phyloP scores from a whole-genome alignment of 2,329 filamentous ascomycete genomes.

The Aspergillus fumigatus region DNA sequence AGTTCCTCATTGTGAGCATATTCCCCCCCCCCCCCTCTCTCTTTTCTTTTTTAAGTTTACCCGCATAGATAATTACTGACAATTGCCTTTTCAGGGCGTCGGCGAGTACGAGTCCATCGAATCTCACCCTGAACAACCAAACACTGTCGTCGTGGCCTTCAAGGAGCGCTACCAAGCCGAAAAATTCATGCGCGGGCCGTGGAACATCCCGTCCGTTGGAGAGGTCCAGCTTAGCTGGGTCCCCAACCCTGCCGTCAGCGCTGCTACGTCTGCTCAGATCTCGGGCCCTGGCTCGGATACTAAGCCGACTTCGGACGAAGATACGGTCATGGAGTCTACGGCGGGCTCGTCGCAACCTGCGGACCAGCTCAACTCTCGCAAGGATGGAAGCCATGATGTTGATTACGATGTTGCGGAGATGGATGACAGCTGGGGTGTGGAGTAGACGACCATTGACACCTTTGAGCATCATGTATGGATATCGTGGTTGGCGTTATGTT shows the following conservation, averaged over 20 bases:
- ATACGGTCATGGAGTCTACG: constrained; percentile 29
- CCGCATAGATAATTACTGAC: constrained; percentile 14
- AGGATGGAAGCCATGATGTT: constrained; percentile 33
- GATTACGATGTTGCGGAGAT: constrained; percentile 51
- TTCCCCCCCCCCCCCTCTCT: too few relatives aligned
- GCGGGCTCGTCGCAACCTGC: constrained; percentile 10
- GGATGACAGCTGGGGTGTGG: constrained; percentile 41
- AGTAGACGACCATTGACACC: constrained; percentile 5
- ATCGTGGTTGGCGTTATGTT: background rate
- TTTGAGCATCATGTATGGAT: background rate
- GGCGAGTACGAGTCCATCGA: constrained; percentile 46
- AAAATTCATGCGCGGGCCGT: constrained; percentile 47
- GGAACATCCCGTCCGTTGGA: constrained; percentile 49
- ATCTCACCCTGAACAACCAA: constrained; percentile 34
- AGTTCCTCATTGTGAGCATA: constrained; percentile 50
- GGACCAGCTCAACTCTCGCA: constrained; percentile 13
- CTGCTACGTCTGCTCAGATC: constrained; percentile 8
- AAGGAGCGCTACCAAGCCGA: constrained; percentile 52
- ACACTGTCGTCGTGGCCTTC: constrained; percentile 42
- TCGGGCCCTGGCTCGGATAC: constrained; percentile 13
- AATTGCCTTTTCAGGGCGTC: constrained; percentile 32
- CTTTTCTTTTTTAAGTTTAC: background rate
- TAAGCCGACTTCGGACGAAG: constrained; percentile 23
- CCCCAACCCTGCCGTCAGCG: constrained; percentile 31
- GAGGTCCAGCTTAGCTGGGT: constrained; percentile 54